Evolutionary conservation across 352 stramenopile genomes (phyloP), one percentile per base, ranked within the genome.

Genomic region (Phytopythium ostracodes): DNA sequence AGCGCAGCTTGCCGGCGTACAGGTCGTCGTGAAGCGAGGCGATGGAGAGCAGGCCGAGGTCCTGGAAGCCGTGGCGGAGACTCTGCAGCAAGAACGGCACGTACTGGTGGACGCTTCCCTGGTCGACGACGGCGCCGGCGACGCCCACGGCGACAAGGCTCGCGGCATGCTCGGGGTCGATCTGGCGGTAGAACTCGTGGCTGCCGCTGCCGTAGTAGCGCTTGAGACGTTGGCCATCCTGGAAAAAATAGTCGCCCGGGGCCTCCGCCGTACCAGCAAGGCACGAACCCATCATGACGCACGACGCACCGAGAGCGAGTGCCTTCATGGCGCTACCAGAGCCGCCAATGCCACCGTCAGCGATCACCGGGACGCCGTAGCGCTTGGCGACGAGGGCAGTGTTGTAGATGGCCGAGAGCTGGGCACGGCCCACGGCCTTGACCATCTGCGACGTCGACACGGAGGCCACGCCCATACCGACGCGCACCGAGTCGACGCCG

Each of bases 391-490:
- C 78, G 44, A 92, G 88, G 11, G 95, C 81, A 10, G 98, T 97
- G 81, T 99, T 97, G 84, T 98, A 99, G 49, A 99, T 98, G 25
- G 97, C 96, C 38, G 96, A 99, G 20, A 97, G 93, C 76, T 99
- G 97, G 6, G 96, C 97, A 59, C 97, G 92, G 20, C 97, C 97
- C 20, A 99, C 97, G 50, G 97, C 97, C 76, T 97, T 98, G 50
- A 99, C 88, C 81, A 99, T 98, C 79, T 99, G 98, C 42, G 97
- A 99, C 20, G 98, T 99, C 67, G 97, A 99, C 62, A 99, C 99
- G 17, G 94, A 99, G 42, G 96, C 98, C 15, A 98, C 97, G 63
- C 98, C 98, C 98, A 99, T 99, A 60, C 98, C 98, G 8, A 99
- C 96, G 27, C 97, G 91, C 51, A 99, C 86, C 49, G 95, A 96